Conservation (phyloP, 2,329 filamentous ascomycete species). For the Beauveria pseudobassiana region DNA sequence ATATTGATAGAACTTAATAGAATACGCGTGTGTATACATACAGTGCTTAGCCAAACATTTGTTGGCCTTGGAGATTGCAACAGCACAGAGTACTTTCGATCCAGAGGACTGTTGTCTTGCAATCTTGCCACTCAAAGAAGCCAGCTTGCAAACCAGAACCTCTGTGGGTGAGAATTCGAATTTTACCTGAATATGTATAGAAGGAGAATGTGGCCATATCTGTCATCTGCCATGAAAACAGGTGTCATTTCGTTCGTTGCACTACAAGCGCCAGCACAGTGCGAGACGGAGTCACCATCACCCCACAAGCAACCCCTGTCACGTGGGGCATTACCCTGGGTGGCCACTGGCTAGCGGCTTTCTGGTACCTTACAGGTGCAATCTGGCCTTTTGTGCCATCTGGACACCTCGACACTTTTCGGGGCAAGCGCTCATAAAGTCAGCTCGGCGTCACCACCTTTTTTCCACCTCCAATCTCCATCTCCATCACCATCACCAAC, state of each 20-base stretch:
- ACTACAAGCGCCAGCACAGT: not conserved
- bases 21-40: no score
- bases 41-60: no score
- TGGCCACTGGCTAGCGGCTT: slow-evolving; percentile 12
- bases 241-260: not conserved
- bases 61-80: no score
- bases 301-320: slow-evolving; percentile 22
- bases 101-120: no score
- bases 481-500: slow-evolving; percentile 20
- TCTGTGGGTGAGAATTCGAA: no score
- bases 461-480: slow-evolving; percentile 22
- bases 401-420: slow-evolving; percentile 38
- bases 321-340: slow-evolving; percentile 20
- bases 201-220: no score
- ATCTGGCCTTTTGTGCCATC: slow-evolving; percentile 41
- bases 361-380: slow-evolving; percentile 25
- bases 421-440: slow-evolving; percentile 28
- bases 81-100: no score
- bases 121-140: no score
- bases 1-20: not conserved
- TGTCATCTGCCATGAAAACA: not conserved
- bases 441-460: slow-evolving; percentile 16
- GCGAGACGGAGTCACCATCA: not conserved
- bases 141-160: no score
- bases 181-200: no score